Conservation (phyloP, 108 stramenopile genomes). For the Cyclotella distinguenda region DNA sequence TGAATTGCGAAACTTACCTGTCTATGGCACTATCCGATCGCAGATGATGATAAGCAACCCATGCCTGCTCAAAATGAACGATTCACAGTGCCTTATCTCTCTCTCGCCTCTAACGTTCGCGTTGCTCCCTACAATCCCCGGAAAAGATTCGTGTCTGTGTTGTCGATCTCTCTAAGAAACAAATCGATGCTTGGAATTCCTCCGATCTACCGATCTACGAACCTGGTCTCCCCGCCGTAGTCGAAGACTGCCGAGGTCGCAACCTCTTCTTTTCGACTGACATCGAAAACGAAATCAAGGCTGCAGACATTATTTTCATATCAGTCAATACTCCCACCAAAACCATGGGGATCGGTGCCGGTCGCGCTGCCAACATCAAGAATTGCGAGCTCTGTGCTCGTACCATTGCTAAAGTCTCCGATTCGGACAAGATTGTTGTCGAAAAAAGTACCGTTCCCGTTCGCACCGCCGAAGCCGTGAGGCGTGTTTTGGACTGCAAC, state of each 20-base stretch:
- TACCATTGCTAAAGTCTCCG: constrained; percentile 94
- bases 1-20: too few relatives aligned
- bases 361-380: constrained; percentile 98
- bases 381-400: constrained; percentile 99
- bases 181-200: constrained; percentile 97
- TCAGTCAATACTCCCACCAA: constrained; percentile 99
- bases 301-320: constrained; percentile 97
- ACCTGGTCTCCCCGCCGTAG: constrained; percentile 95
- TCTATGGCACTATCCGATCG: too few relatives aligned
- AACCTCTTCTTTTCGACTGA: constrained; percentile 99
- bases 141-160: constrained; percentile 92
- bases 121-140: neutral
- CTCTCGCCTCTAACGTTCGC: neutral
- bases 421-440: constrained; percentile 93
- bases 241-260: constrained; percentile 64
- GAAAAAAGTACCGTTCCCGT: constrained; percentile 99
- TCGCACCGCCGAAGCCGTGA: constrained; percentile 95
- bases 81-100: neutral
- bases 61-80: too few relatives aligned
- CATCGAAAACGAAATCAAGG: constrained; percentile 88
- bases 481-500: constrained; percentile 92
- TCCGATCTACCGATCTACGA: constrained; percentile 97
- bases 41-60: too few relatives aligned
- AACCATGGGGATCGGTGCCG: constrained; percentile 97
- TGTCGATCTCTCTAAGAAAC: constrained; percentile 92